Percentiles rank a stretch among this genome's conserved stretches.
Evolutionary conservation across 108 stramenopile species (phyloP).

Genomic region (Skeletonema potamos): DNA sequence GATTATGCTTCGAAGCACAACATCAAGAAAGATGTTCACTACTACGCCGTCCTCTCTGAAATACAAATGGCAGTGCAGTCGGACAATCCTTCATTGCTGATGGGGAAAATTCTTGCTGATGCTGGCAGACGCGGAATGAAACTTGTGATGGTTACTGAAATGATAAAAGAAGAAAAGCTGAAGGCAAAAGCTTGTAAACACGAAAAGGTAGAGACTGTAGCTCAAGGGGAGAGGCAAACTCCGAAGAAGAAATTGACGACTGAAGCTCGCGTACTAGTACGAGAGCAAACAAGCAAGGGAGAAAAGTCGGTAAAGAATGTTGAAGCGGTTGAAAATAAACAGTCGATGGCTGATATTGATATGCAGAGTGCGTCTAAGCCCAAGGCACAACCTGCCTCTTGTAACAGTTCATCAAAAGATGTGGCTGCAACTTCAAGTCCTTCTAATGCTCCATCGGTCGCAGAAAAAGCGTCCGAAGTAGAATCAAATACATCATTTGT

Average conservation of each 20-base stretch:
- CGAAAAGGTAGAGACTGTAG: not conserved
- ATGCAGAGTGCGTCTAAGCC: not conserved
- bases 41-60: constrained; percentile 18
- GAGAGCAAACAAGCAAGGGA: not conserved
- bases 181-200: not conserved
- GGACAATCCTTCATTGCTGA: constrained; percentile 8
- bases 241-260: not conserved
- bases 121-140: constrained; percentile 29
- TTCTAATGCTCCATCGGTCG: not conserved
- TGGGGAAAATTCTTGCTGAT: constrained; percentile 36
- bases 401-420: not conserved
- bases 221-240: not conserved
- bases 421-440: not conserved
- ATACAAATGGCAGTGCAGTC: constrained; percentile 28
- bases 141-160: constrained; percentile 27
- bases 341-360: not conserved
- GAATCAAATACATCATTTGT: not conserved
- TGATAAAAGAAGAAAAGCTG: constrained; percentile 31
- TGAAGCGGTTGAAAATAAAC: not conserved
- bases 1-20: not conserved
- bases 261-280: not conserved
- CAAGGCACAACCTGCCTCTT: not conserved
- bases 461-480: not conserved
- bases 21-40: constrained; percentile 13
- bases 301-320: not conserved